Evolutionary conservation across 768 basidiomycete genomes (phyloP), one percentile per base, ranked within the genome.

Genomic region (Boletus subcaerulescens): DNA sequence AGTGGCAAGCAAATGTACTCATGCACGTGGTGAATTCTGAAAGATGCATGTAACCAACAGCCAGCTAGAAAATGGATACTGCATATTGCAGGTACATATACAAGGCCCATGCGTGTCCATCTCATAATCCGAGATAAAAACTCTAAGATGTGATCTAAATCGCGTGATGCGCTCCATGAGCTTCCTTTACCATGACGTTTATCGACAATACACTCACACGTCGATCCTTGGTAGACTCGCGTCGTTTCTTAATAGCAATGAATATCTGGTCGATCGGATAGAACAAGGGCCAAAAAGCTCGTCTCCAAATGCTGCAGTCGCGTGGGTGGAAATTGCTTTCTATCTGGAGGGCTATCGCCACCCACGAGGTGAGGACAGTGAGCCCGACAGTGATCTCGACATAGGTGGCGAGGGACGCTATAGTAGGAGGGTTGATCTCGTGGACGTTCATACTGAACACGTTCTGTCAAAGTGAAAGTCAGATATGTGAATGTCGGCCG

Each of bases 301-400:
- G 66, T 18, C 12, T 5, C 41, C 43, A 41, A 7, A 57, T 12
- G 10, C 20, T 22, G 45, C 24, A 5, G 2, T 51, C 15, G 5
- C 11, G 1, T 8, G 32, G 38, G 31, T 57, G 58, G 48, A 72
- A 65, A 14, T 14, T 0, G 3, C 65, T 71, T 3, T 63, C 53
- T 24, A 20, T 36, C 42, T 84, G 82, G 59, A 82, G 77, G 3
- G 81, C 75, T 32, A 85, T 73, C 22, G 81, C 77, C 22, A 83
- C 53, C 83, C 83, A 86, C 20, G 80, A 66, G 8, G 84, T 83
- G 4, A 74, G 40, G 17, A 78, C 11, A 1, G 85, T 86, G 29
- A 86, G 69, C 0, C 74, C 72, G 3, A 83, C 45, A 2, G 82
- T 74, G 2, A 73, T 62, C 6, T 64, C 74, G 13, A 78, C 15